Evolutionary conservation across 257 asterid species (phyloP), one percentile per base, ranked within the genome.

Genomic region (Solanum ahanhuiri): DNA sequence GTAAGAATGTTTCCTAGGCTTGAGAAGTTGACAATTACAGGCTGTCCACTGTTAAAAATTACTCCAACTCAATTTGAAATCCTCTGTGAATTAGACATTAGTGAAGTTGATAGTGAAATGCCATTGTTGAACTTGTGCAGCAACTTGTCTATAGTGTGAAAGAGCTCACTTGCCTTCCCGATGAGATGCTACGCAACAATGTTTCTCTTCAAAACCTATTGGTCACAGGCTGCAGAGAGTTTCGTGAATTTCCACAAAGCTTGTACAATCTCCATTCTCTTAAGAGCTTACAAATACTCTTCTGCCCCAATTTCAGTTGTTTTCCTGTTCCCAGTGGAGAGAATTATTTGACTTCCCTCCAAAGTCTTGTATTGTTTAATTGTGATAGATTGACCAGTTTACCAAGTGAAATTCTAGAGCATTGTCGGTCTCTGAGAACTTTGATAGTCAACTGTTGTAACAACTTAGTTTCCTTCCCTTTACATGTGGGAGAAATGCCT

Each of bases 21-120:
- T n/a, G 69, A 89, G 54, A 5, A 17, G 25, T 33, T 71, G 79
- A 30, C 2, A 2, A 30, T 30, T 30, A 30, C 2, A 1, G 2
- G 2, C 0, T 91, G 91, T 66, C 35, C 22, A 30, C 7, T 72
- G 4, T 63, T 91, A 81, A 34, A 5, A 43, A 75, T 20, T 15
- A 72, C 86, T 83, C 93, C 93, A 12, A 88, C 82, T 85, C 85
- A 45, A 66, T 87, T 90, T 25, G 88, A 88, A 18, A 33, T 86
- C 39, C 89, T 91, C 31, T 2, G 2, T 30, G 2, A 30, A 30
- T 30, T 30, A 30, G 2, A 2, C 2, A 30, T 30, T 30, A 2
- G 2, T 1, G 31, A 2, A 30, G 33, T 72, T 5, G 67, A 76
- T 2, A 51, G 83, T 28, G n/a, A 33, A 11, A 43, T 84, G 10